A percentile compares a stretch with the other conserved stretches of the same genome.
phyloP scores from a whole-genome alignment of 176 grass and related monocot genomes.

The Cocos nucifera region DNA sequence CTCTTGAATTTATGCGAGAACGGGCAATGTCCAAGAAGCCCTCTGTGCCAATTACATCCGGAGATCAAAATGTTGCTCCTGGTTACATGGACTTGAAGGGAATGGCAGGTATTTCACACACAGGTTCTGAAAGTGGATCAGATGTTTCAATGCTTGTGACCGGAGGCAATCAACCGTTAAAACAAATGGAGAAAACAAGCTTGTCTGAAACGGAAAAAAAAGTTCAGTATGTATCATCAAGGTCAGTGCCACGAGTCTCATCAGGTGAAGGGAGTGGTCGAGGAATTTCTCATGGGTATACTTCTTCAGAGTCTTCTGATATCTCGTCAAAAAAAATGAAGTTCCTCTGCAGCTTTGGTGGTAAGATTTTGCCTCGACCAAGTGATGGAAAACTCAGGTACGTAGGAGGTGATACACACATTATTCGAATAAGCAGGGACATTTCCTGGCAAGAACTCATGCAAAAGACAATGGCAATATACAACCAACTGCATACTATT shows the following conservation, averaged over 20 bases:
- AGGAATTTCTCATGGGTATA: conserved; percentile 36
- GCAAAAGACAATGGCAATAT: conserved; percentile 62
- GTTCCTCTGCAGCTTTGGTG: conserved; percentile 85
- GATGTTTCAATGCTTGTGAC: conserved; percentile 40
- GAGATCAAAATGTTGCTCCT: conserved; percentile 32
- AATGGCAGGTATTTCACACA: conserved; percentile 20
- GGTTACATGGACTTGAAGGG: conserved; percentile 48
- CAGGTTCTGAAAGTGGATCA: conserved; percentile 36
- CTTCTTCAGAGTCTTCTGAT: conserved; percentile 68
- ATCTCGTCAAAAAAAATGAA: conserved; percentile 47
- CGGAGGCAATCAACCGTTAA: conserved; percentile 22
- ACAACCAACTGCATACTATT: conserved; percentile 58
- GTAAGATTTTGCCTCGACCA: conserved; percentile 84
- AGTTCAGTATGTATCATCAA: conserved; percentile 45
- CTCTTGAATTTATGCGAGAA: conserved; percentile 93
- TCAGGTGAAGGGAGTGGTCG: conserved; percentile 42
- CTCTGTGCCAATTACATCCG: conserved; percentile 26
- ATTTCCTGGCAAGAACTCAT: conserved; percentile 81
- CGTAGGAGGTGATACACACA: conserved; percentile 90
- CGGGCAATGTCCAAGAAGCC: conserved; percentile 67
- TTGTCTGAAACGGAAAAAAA: conserved; percentile 45
- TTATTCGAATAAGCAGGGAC: conserved; percentile 64
- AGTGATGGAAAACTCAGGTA: conserved; percentile 94
- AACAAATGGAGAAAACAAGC: conserved; percentile 37
- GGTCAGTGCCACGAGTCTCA: conserved; percentile 28